Base-by-base conservation (phyloP, 2,329 filamentous ascomycete species). In the Biscogniauxia sp. region DNA sequence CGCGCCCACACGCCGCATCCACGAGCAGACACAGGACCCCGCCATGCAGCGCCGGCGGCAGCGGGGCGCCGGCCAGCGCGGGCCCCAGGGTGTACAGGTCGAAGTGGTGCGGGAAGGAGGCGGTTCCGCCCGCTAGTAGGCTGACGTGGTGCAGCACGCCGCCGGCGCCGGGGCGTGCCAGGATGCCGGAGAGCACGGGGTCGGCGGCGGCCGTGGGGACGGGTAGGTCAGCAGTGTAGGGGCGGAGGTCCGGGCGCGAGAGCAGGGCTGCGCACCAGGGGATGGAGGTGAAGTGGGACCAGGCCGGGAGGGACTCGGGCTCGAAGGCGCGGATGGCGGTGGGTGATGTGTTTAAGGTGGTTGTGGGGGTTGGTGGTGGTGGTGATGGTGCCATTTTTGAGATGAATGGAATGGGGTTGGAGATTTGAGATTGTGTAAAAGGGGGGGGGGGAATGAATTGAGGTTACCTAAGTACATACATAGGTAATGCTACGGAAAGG, bases 81-180 rank as follows among this genome's bases (percentile, higher is more conserved):
- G 51, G 51, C 32, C 58, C 58, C 13, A 54, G 54, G 1, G 55
- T 57, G 15, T 53, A 45, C 6, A 60, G 26, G 54, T 57, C 58
- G 3, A 56, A 19, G 55, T 60, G 58, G 6, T 52, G 26, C 3
- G 51, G 54, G 51, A 56, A 1, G 37, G 6, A 23, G 28, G 28
- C 28, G 7, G 50, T 53, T 45, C 37, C 37, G 13, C 37, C 7
- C 1, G 57, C 58, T 7, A 60, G 25, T 19, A 60, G 20, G 13
- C 54, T 53, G 15, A 56, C 51, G 19, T 56, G 54, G 26, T 50
- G 19, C 7, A 20, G 28, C 45, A 60, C n/a, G 7, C 49, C 58
- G 19, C 5, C 37, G 6, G 17, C 2, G 11, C 5, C 32, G 23
- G 23, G 23, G 51, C 53, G 23, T 1, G 53, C 53, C 3, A 58